Conservation (phyloP, 1,284 basidiomycete genomes). For the Ganoderma resinaceum region DNA sequence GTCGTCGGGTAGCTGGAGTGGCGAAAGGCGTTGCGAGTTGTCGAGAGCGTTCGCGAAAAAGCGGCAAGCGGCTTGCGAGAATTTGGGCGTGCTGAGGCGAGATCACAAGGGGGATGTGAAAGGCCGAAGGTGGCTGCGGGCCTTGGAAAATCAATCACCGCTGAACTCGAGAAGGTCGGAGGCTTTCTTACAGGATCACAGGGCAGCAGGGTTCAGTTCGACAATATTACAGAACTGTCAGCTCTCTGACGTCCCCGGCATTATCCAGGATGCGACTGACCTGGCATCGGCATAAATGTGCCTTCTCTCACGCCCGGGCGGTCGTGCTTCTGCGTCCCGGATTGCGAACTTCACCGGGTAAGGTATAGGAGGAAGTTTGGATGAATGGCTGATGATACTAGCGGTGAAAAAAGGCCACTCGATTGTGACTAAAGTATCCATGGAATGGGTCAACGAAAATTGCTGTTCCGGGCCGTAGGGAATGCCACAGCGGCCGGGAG, state of each 20-base stretch:
- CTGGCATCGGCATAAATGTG: not conserved
- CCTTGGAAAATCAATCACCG: conserved; percentile 16
- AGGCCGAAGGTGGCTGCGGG: conserved; percentile 13
- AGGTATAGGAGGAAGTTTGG: not conserved
- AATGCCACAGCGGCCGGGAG: not conserved
- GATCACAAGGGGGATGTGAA: conserved; percentile 13
- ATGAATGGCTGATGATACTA: too few species aligned
- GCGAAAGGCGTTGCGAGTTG: not conserved
- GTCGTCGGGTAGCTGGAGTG: conserved; percentile 5
- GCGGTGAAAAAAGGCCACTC: not conserved
- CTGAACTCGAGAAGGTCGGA: conserved; percentile 15
- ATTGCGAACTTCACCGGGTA: not conserved
- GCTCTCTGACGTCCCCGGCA: not conserved
- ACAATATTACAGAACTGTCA: not conserved
- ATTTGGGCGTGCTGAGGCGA: not conserved
- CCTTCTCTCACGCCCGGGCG: not conserved
- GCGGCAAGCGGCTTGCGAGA: not conserved
- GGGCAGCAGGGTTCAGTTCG: conserved; percentile 8
- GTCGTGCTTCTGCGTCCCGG: not conserved
- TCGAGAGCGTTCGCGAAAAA: not conserved
- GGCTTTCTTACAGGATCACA: conserved; percentile 21
- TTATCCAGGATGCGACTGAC: not conserved
- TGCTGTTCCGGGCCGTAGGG: not conserved
- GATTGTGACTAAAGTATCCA: not conserved
- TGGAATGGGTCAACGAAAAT: not conserved